phyloP scores from a whole-genome alignment of 2,329 filamentous ascomycete species.

The Penicillium nordicum region DNA sequence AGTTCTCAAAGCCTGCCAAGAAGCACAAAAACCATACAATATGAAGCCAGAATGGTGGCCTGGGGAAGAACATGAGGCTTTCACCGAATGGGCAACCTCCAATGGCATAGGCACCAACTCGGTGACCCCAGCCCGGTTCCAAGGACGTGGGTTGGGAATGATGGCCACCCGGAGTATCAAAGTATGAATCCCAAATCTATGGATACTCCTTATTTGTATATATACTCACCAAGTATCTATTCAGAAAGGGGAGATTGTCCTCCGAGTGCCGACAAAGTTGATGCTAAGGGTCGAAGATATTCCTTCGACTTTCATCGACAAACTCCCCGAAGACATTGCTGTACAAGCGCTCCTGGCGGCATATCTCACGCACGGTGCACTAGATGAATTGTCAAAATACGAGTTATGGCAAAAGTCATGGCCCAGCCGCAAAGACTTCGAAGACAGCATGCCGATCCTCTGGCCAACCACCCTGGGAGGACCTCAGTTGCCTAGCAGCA shows the following conservation, averaged over 20 bases:
- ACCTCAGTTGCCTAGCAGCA: constrained; percentile 31
- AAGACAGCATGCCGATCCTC: constrained; percentile 54
- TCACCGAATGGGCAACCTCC: constrained; percentile 64
- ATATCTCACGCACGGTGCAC: constrained; percentile 54
- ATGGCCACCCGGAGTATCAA: constrained; percentile 65
- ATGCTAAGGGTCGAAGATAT: constrained; percentile 65
- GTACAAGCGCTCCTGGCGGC: constrained; percentile 72
- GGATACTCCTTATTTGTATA: background rate
- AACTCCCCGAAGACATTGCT: constrained; percentile 54
- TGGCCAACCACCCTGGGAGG: constrained; percentile 47
- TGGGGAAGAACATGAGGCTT: constrained; percentile 46
- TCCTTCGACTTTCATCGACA: constrained; percentile 50
- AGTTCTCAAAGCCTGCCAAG: background rate
- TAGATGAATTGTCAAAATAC: constrained; percentile 49
- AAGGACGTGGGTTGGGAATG: constrained; percentile 73
- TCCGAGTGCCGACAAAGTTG: constrained; percentile 61
- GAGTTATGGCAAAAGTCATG: constrained; percentile 64
- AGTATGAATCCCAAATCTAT: constrained; percentile 42
- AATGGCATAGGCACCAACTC: constrained; percentile 66
- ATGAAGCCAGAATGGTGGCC: constrained; percentile 33
- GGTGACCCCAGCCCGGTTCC: constrained; percentile 63
- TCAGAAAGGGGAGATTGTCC: constrained; percentile 58
- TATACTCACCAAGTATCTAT: background rate
- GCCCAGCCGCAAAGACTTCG: constrained; percentile 61
- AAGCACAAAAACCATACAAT: background rate